These are phyloP conservation scores for Yamadazyma oceani DNA, from an alignment of 1,139 yeast genomes.

Conservation along the genomic window DNA sequence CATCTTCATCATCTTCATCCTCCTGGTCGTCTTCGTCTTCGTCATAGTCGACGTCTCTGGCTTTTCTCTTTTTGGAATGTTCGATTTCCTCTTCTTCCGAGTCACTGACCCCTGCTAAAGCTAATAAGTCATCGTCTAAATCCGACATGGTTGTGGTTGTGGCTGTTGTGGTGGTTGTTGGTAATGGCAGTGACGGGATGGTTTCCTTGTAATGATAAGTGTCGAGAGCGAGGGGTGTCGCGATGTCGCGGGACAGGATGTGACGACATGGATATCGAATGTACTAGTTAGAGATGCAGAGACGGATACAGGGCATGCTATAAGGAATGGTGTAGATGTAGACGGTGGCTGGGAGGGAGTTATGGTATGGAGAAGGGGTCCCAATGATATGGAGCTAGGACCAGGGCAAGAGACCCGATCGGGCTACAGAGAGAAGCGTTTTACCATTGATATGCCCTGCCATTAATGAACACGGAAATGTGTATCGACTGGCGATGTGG, in stretches of 20 bases:
- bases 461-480: too few relatives aligned
- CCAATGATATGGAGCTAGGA: too few relatives aligned
- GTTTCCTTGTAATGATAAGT: not conserved
- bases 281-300: not conserved
- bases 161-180: too few relatives aligned
- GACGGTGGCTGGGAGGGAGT: too few relatives aligned
- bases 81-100: constrained; percentile 28
- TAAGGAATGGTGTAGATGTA: too few relatives aligned
- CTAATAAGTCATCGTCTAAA: constrained; percentile 86
- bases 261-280: not conserved
- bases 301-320: too few relatives aligned
- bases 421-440: too few relatives aligned
- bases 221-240: not conserved
- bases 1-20: constrained; percentile 23
- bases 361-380: too few relatives aligned
- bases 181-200: too few relatives aligned
- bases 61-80: constrained; percentile 18
- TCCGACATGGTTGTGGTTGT: constrained; percentile 53
- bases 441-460: too few relatives aligned
- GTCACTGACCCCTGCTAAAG: constrained; percentile 74
- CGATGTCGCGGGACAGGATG: not conserved
- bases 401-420: too few relatives aligned
- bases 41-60: constrained; percentile 27
- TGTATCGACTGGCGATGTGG: too few relatives aligned
- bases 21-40: constrained; percentile 39